Percentiles rank a stretch among this genome's conserved stretches.
Conservation (phyloP, 768 basidiomycete genomes). For the Mycena floridula region DNA sequence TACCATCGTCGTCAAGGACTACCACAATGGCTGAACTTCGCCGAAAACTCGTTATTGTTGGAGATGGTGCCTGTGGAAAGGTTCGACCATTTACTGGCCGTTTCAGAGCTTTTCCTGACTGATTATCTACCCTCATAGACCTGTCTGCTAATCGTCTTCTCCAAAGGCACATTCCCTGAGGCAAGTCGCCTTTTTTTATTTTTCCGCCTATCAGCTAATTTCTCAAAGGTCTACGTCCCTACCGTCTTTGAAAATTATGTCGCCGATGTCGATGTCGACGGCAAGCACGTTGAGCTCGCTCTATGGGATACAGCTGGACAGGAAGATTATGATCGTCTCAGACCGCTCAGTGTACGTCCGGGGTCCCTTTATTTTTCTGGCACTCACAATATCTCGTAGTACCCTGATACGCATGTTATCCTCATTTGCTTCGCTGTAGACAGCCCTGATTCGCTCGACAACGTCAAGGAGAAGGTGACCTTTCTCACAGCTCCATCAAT, state of each 20-base stretch:
- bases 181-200: constrained; percentile 34
- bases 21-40: no score
- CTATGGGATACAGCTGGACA: constrained; percentile 99
- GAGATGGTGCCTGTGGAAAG: constrained; percentile 97
- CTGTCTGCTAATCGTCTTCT: constrained; percentile 93
- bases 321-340: constrained; percentile 98
- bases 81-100: constrained; percentile 27
- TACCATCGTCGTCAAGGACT: no score
- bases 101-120: constrained; percentile 12
- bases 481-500: neutral
- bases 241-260: constrained; percentile 99
- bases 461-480: constrained; percentile 98
- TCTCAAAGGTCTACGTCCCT: constrained; percentile 92
- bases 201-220: neutral
- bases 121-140: constrained; percentile 41
- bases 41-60: constrained; percentile 97
- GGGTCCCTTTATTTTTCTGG: no score
- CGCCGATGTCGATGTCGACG: constrained; percentile 97
- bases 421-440: constrained; percentile 99
- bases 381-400: no score
- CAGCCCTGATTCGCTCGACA: constrained; percentile 96
- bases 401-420: constrained; percentile 99
- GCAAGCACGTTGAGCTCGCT: constrained; percentile 96
- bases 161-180: constrained; percentile 95
- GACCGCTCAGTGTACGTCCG: constrained; percentile 92